Percentiles rank a stretch among this genome's conserved stretches.
Evolutionary conservation across 2,329 filamentous ascomycete species (phyloP).

Genomic region (Sclerotinia trifoliorum): DNA sequence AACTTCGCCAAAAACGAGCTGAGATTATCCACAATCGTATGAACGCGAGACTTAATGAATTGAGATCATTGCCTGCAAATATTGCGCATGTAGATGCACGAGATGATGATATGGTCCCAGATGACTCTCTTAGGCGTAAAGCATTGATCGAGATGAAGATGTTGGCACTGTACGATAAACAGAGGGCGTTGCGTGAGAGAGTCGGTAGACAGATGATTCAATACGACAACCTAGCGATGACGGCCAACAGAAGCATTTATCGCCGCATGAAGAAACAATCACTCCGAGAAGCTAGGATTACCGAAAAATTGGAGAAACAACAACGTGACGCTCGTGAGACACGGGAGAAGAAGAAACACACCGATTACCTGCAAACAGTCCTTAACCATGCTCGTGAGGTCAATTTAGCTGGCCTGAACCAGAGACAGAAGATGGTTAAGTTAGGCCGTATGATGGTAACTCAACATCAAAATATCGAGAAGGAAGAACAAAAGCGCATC

Average conservation of each 20-base stretch:
- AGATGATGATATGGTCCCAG: slow-evolving; percentile 66
- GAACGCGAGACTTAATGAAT: slow-evolving; percentile 76
- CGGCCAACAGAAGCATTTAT: slow-evolving; percentile 86
- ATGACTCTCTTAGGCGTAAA: slow-evolving; percentile 82
- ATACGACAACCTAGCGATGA: slow-evolving; percentile 96
- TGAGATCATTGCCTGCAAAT: slow-evolving; percentile 81
- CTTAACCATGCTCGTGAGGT: slow-evolving; percentile 80
- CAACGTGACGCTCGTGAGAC: slow-evolving; percentile 94
- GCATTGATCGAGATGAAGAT: slow-evolving; percentile 95
- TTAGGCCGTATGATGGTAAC: slow-evolving; percentile 83
- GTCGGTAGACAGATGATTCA: slow-evolving; percentile 91
- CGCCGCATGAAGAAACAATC: slow-evolving; percentile 97
- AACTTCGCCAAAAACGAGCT: slow-evolving; percentile 82
- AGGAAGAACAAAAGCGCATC: slow-evolving; percentile 98
- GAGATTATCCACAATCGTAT: slow-evolving; percentile 88
- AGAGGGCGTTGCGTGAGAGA: slow-evolving; percentile 79
- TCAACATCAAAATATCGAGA: slow-evolving; percentile 95
- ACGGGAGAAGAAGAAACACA: slow-evolving; percentile 96
- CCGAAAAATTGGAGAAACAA: slow-evolving; percentile 98
- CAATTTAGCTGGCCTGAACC: slow-evolving; percentile 61
- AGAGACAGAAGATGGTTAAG: slow-evolving; percentile 76
- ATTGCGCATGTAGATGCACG: slow-evolving; percentile 81
- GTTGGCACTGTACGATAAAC: slow-evolving; percentile 81
- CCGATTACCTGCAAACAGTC: slow-evolving; percentile 85
- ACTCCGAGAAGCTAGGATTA: slow-evolving; percentile 90